Base-by-base conservation (phyloP, 345 rosid species). In the Erysimum cheiranthoides region DNA sequence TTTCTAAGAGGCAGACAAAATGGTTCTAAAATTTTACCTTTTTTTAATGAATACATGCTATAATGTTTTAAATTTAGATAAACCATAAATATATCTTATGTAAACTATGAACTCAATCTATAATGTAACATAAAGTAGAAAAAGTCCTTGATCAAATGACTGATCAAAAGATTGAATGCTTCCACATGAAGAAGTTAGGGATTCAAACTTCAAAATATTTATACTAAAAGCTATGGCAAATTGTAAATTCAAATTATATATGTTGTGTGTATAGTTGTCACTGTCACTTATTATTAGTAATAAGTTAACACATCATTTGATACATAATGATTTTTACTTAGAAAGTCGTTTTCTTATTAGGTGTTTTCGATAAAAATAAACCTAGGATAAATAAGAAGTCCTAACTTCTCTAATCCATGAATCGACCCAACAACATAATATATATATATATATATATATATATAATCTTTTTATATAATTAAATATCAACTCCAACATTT, bases 391-490 rank as follows among this genome's bases (percentile, higher is more conserved):
- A 28, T 25, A 21, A 51, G 40, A 51, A 38, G 39, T 40, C 10
- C 12, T 25, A n/a, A 43, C n/a, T 32, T 32, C 40, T 18, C 3
- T 27, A 59, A 35, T 10, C 13, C 58, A 47, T 60, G 38, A 53
- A 32, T 59, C 34, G 66, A 49, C 50, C 68, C 9, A 72, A 72
- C 31, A 32, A 61, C 16, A 60, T 46, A 1, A n/a, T n/a, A n/a
- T n/a, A n/a, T n/a, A n/a, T n/a, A n/a, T n/a, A n/a, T n/a, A n/a
- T n/a, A 57, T 10, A n/a, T 56, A 25, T 68, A 16, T 31, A 31
- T 47, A 17, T 8, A 17, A 42, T 42, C 18, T 27, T 43, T 50
- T 50, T 1, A 21, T 6, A 50, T 9, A 50, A 4, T 21, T 21
- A 50, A 50, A 25, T 53, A 27, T 27, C 34, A 12, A 52, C 8